These are phyloP conservation scores for Dryas octopetala DNA, from an alignment of 306 rosid species.

Conservation along the genomic window DNA sequence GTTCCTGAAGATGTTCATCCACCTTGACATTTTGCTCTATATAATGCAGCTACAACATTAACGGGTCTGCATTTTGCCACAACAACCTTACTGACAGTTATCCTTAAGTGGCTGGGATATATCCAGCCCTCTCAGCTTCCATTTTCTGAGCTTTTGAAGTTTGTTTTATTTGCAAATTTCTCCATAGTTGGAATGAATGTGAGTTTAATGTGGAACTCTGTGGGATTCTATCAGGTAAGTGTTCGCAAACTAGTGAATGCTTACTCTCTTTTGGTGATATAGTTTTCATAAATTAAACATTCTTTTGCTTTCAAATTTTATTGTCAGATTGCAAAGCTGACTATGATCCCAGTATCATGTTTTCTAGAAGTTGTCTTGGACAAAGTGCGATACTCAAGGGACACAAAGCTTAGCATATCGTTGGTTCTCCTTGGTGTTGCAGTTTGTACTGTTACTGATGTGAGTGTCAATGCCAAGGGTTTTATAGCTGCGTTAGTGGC, in stretches of 20 bases:
- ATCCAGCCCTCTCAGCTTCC: slow-evolving; percentile 70
- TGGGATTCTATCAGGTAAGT: slow-evolving; percentile 81
- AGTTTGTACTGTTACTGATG: slow-evolving; percentile 84
- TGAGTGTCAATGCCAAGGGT: slow-evolving; percentile 70
- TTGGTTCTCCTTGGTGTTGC: slow-evolving; percentile 81
- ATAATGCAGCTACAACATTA: slow-evolving; percentile 73
- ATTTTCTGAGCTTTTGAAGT: slow-evolving; percentile 59
- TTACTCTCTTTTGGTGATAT: background rate
- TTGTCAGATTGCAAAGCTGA: slow-evolving; percentile 77
- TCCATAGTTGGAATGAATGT: slow-evolving; percentile 87
- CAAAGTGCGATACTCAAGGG: slow-evolving; percentile 69
- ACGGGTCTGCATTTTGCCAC: slow-evolving; percentile 80
- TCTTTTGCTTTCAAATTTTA: slow-evolving; percentile 19
- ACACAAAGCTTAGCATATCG: slow-evolving; percentile 66
- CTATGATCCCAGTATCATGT: slow-evolving; percentile 86
- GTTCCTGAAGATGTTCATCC: slow-evolving; percentile 21
- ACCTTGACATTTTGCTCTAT: slow-evolving; percentile 26
- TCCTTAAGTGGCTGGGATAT: slow-evolving; percentile 65
- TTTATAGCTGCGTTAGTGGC: slow-evolving; percentile 72
- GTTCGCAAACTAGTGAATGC: slow-evolving; percentile 12
- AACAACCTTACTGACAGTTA: slow-evolving; percentile 56
- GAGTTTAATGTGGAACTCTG: slow-evolving; percentile 91
- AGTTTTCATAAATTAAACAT: slow-evolving; percentile 18
- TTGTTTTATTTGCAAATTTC: slow-evolving; percentile 71
- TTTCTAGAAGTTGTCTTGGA: slow-evolving; percentile 71